Base-by-base conservation (phyloP, 495 filamentous ascomycete species). In the Mytilinidion resinicola region DNA sequence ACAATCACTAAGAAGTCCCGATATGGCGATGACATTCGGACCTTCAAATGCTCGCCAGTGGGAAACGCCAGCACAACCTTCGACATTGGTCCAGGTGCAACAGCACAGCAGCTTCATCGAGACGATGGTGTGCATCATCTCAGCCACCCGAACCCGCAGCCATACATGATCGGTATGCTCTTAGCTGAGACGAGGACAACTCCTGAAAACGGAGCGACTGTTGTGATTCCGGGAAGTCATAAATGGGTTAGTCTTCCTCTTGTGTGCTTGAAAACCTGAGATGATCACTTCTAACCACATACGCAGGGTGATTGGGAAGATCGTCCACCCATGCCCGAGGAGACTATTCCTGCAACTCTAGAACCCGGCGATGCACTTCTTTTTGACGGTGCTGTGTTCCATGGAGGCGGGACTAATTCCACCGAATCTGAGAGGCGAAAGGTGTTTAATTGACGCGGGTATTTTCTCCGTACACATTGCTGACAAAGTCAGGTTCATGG, bases 361-460 rank as follows among this genome's bases (percentile, higher is more conserved):
- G 55, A 69, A 9, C 59, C 68, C 21, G 71, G 72, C 10, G 66
- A 69, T 46, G 70, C 70, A 10, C 60, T 74, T 12, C 62, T 75
- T 17, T 70, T 75, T 50, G 57, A 73, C 12, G 69, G 62, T 1
- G 63, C 65, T 41, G 38, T 53, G 36, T 73, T 66, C 43, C 73
- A 75, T 51, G 73, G 68, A 20, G 70, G 67, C 19, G 71, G 72
- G 3, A 64, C 69, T 3, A 75, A 75, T 54, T 55, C 56, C 0
- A 53, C 69, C 11, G 25, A 30, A 6, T 30, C 25, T 30, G 25
- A 30, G 25, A 30, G 25, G 6, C 25, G 25, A 30, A 30, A 30
- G 25, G 25, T 30, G 25, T 30, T 2, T 30, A 30, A 30, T 30
- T 30, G 25, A 30, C 25, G 6, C 6, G 3, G 25, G 25, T 30